Evolutionary conservation across 352 stramenopile species (phyloP).

Genomic region (Phytophthora chlamydospora): DNA sequence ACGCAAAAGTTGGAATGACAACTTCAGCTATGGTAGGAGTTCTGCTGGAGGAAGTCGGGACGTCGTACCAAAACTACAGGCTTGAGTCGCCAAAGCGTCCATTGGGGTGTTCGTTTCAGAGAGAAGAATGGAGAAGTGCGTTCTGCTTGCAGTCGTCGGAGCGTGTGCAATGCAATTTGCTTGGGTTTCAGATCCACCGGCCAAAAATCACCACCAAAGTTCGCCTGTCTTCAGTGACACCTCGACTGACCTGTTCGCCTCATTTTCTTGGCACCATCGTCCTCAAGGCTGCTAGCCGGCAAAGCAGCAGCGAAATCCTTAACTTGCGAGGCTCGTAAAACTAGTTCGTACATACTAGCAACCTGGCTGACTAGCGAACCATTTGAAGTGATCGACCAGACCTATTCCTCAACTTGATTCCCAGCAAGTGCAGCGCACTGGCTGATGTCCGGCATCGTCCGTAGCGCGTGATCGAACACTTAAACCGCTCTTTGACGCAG

Average conservation of each 20-base stretch:
- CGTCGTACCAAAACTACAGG: neutral
- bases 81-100: neutral
- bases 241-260: no score
- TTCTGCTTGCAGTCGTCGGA: neutral
- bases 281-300: no score
- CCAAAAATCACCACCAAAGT: slow-evolving; percentile 3
- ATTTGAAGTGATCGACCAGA: no score
- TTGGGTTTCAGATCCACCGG: slow-evolving; percentile 11
- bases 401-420: no score
- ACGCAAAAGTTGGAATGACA: slow-evolving; percentile 27
- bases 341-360: no score
- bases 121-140: slow-evolving; percentile 6
- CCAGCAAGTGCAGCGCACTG: no score
- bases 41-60: neutral
- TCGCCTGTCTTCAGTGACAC: neutral
- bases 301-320: no score
- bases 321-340: no score
- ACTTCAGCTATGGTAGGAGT: neutral
- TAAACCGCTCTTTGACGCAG: no score
- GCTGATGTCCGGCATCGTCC: no score
- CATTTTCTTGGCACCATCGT: neutral
- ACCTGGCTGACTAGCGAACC: no score
- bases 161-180: slow-evolving; percentile 6
- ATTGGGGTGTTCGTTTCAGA: slow-evolving; percentile 22
- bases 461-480: no score